Evolutionary conservation across 176 grass and related monocot genomes (phyloP).

Genomic region (Tillandsia fasciculata): DNA sequence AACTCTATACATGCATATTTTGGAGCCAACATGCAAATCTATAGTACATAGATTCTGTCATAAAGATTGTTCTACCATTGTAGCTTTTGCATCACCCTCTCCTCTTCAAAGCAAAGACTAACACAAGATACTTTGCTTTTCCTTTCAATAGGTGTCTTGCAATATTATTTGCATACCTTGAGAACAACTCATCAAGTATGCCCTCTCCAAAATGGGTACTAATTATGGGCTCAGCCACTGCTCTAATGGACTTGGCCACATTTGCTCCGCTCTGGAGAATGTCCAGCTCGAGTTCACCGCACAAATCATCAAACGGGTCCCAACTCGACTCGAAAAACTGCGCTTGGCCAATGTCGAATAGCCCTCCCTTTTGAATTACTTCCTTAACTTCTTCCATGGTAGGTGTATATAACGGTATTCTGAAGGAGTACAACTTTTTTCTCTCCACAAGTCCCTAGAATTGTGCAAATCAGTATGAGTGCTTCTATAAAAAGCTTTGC

Average conservation of each 20-base stretch:
- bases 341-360: conserved; percentile 13
- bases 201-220: conserved; percentile 19
- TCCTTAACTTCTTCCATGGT: conserved; percentile 24
- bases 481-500: background rate
- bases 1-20: too few relatives aligned
- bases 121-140: conserved; percentile 1
- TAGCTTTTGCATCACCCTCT: background rate
- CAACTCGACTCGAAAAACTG: conserved; percentile 13
- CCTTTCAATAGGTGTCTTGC: conserved; percentile 7
- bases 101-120: conserved; percentile 14
- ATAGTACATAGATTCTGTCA: too few relatives aligned
- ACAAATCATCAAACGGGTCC: conserved; percentile 22
- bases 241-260: conserved; percentile 7
- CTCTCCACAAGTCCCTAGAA: conserved; percentile 19
- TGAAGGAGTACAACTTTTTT: conserved; percentile 14
- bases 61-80: too few relatives aligned
- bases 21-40: too few relatives aligned
- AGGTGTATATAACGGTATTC: conserved; percentile 13
- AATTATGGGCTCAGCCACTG: conserved; percentile 12
- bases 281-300: background rate
- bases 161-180: background rate
- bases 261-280: conserved; percentile 6
- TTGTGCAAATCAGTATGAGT: background rate
- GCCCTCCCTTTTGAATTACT: background rate
- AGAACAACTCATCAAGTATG: conserved; percentile 21